Evolutionary conservation across 768 basidiomycete genomes (phyloP).

Genomic region (Chiua virens): DNA sequence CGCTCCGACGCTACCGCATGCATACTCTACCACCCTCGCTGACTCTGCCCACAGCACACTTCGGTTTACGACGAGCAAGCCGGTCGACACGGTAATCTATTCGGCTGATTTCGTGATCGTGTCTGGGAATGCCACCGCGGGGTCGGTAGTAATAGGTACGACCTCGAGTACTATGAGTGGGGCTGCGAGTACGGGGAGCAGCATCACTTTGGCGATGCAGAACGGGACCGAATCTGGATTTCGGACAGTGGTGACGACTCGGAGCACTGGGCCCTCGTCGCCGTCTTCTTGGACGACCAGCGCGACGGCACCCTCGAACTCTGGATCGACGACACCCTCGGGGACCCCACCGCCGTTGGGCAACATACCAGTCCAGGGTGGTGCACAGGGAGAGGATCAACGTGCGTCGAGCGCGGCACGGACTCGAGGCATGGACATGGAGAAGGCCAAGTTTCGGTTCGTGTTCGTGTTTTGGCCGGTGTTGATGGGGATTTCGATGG

Average conservation of each 20-base stretch:
- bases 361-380: neutral
- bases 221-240: slow-evolving; percentile 3
- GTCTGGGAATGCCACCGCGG: slow-evolving; percentile 16
- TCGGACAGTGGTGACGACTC: slow-evolving; percentile 1
- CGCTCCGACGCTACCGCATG: too few species aligned
- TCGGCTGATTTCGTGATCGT: slow-evolving; percentile 52
- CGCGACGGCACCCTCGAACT: neutral
- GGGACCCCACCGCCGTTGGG: slow-evolving; percentile 12
- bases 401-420: slow-evolving; percentile 20
- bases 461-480: slow-evolving; percentile 58
- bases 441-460: slow-evolving; percentile 44
- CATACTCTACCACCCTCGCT: too few species aligned
- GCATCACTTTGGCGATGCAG: slow-evolving; percentile 4
- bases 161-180: too few species aligned
- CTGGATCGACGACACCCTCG: neutral
- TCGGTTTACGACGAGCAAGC: slow-evolving; percentile 31
- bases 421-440: slow-evolving; percentile 30
- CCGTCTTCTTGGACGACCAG: neutral
- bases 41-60: slow-evolving; percentile 26
- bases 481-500: slow-evolving; percentile 56
- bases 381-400: slow-evolving; percentile 1
- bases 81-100: slow-evolving; percentile 37
- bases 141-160: neutral
- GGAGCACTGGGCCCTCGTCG: neutral
- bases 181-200: neutral